These are phyloP conservation scores for Pharus latifolius DNA, from an alignment of 176 grass and related monocot genomes.

Conservation along the genomic window DNA sequence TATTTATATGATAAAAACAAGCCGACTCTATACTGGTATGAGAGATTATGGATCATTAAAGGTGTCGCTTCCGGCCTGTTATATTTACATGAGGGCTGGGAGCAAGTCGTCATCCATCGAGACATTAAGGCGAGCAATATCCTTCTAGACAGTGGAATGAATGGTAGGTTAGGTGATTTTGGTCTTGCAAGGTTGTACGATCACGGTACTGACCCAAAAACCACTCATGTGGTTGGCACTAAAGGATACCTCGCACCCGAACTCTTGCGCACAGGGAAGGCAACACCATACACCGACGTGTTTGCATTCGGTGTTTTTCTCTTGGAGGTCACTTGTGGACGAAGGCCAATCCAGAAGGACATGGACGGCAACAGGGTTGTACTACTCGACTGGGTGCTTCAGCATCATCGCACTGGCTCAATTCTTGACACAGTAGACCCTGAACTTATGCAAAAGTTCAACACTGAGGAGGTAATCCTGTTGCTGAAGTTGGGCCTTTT, in stretches of 20 bases:
- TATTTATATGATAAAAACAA: background rate
- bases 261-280: background rate
- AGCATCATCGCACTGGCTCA: background rate
- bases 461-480: background rate
- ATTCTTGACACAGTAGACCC: background rate
- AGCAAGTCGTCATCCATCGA: constrained; percentile 19
- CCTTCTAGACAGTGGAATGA: background rate
- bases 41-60: background rate
- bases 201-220: background rate
- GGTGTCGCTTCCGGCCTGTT: background rate
- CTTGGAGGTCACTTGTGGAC: background rate
- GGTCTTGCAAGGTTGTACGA: constrained; percentile 6
- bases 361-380: too few relatives aligned
- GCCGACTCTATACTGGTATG: background rate
- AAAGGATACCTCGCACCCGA: background rate
- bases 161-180: background rate
- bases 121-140: constrained; percentile 28
- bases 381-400: background rate
- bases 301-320: background rate
- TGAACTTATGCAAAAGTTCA: background rate
- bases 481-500: constrained; percentile 4
- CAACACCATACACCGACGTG: background rate
- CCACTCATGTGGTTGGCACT: background rate
- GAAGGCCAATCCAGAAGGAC: background rate
- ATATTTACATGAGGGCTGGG: constrained; percentile 26